Evolutionary conservation across 2,329 filamentous ascomycete species (phyloP), one percentile per base, ranked within the genome.

Genomic region (Sporothrix humicola): DNA sequence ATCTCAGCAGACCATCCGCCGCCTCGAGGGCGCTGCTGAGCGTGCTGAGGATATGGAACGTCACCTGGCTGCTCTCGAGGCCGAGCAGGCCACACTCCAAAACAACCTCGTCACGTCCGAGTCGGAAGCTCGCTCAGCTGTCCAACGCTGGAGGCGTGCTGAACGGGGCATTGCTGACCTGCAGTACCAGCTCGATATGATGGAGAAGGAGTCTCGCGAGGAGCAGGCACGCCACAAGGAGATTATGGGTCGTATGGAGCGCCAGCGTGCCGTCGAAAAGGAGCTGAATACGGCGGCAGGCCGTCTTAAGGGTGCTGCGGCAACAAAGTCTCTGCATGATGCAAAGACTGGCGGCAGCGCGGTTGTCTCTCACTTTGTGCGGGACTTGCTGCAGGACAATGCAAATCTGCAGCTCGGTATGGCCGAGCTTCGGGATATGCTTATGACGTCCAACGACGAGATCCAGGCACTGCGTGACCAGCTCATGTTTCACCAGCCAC

Each of bases 321-420:
- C 92, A 0, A 87, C 87, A 42, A 91, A 90, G 77, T 89, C 90
- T 2, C 83, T 92, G 56, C 87, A 86, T 3, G 86, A 87, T 15
- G 42, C 26, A 3, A 86, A 88, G 44, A 88, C 88, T 10, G 89
- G 86, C 75, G 90, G 86, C 73, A 59, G 54, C 26, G 68, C 31
- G 1, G 93, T 97, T 52, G 93, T 98, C n/a, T 95, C 93, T 23
- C 93, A 97, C 79, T 98, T 99, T 78, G 96, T 99, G 73, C 94
- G 95, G 77, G 96, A 98, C 80, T 93, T 99, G 73, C 85, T 99
- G 20, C 92, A 97, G 79, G 96, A 99, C 81, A 99, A 99, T 79
- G 94, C 95, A 10, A 97, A 94, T 77, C 84, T 99, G 61, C 96
- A 99, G 81, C 87, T 96, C 76, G 94, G 94, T 17, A 97, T 98